A percentile compares a stretch with the other conserved stretches of the same genome.
These are phyloP conservation scores for Cercospora sesami DNA, from an alignment of 2,329 filamentous ascomycete genomes.

Conservation along the genomic window DNA sequence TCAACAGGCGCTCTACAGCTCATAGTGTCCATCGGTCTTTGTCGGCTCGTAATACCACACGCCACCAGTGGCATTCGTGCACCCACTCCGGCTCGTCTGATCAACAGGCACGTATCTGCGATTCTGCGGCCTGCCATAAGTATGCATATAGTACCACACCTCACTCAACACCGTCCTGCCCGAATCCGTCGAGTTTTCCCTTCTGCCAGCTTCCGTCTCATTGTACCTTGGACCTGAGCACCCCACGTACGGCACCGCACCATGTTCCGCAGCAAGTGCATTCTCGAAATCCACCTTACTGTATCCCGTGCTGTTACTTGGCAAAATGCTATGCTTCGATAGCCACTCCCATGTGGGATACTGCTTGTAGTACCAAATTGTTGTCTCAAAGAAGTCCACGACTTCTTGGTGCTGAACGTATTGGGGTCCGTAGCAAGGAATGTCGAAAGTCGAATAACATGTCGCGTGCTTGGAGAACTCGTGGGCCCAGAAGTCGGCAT, in stretches of 20 bases:
- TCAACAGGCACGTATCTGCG: slow-evolving; percentile 51
- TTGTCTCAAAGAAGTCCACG: slow-evolving; percentile 63
- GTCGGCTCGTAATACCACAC: slow-evolving; percentile 58
- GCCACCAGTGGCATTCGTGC: slow-evolving; percentile 55
- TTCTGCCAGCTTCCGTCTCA: slow-evolving; percentile 57
- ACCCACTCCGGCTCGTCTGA: slow-evolving; percentile 54
- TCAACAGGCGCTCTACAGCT: background rate
- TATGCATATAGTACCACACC: slow-evolving; percentile 67
- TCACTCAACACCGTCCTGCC: slow-evolving; percentile 61
- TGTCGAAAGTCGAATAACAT: slow-evolving; percentile 66
- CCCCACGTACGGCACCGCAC: slow-evolving; percentile 60
- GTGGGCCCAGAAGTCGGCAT: slow-evolving; percentile 60
- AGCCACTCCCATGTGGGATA: slow-evolving; percentile 65
- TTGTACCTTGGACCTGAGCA: slow-evolving; percentile 64
- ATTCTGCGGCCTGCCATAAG: slow-evolving; percentile 58
- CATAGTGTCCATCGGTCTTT: background rate
- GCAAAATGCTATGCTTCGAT: slow-evolving; percentile 54
- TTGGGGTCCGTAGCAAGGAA: slow-evolving; percentile 62
- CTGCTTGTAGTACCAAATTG: slow-evolving; percentile 57
- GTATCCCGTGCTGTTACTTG: slow-evolving; percentile 61
- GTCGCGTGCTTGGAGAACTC: slow-evolving; percentile 45
- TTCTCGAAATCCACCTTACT: slow-evolving; percentile 54
- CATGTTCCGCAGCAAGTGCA: slow-evolving; percentile 53
- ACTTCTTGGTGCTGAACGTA: slow-evolving; percentile 60
- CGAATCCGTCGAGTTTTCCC: slow-evolving; percentile 51